Evolutionary conservation across 1,284 basidiomycete species (phyloP).

Genomic region (Coniferiporia weirii): DNA sequence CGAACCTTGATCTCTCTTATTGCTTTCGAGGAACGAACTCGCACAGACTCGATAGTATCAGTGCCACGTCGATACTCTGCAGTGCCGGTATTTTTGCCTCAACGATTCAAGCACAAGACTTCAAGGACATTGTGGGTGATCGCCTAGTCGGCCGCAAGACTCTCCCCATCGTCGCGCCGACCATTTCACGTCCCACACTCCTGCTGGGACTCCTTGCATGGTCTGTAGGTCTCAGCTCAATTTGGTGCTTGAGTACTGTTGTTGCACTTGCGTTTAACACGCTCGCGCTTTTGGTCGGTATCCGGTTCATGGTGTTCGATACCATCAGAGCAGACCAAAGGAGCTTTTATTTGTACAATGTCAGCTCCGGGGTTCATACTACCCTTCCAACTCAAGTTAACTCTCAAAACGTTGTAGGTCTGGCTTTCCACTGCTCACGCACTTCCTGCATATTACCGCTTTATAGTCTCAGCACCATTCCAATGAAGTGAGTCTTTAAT

Average conservation of each 20-base stretch:
- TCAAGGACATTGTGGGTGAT: constrained; percentile 38
- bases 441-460: constrained; percentile 10
- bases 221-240: constrained; percentile 11
- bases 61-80: constrained; percentile 23
- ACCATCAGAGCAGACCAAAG: constrained; percentile 12
- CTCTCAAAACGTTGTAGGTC: constrained; percentile 6
- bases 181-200: constrained; percentile 8
- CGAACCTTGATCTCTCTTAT: constrained; percentile 28
- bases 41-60: constrained; percentile 22
- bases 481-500: neutral
- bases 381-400: no score
- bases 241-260: constrained; percentile 7
- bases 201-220: constrained; percentile 10
- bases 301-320: constrained; percentile 3
- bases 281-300: constrained; percentile 9
- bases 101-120: constrained; percentile 39
- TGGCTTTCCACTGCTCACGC: constrained; percentile 18
- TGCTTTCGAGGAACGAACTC: constrained; percentile 26
- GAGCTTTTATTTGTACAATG: constrained; percentile 16
- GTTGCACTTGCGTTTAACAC: constrained; percentile 1
- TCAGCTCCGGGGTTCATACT: neutral
- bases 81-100: constrained; percentile 30
- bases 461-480: neutral
- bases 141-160: constrained; percentile 32
- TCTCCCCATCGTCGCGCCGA: constrained; percentile 33